Percentiles rank a stretch among this genome's conserved stretches.
phyloP scores from a whole-genome alignment of 2,329 filamentous ascomycete genomes.

The Septoria petroselini region DNA sequence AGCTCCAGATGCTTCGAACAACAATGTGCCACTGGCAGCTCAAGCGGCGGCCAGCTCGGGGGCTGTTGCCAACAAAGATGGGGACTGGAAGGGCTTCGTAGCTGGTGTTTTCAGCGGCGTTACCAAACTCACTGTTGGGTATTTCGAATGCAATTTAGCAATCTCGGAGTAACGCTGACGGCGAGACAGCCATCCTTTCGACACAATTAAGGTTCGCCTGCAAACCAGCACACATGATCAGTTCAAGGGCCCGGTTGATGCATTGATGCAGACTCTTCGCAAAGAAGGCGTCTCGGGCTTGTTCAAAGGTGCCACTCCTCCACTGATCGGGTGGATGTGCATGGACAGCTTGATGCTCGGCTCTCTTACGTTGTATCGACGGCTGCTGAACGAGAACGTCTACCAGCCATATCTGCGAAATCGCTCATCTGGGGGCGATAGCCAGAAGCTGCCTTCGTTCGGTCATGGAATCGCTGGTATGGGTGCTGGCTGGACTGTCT shows the following conservation, averaged over 20 bases:
- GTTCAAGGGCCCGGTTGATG: slow-evolving; percentile 84
- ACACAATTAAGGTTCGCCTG: slow-evolving; percentile 93
- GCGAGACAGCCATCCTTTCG: slow-evolving; percentile 67
- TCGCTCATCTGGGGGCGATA: not conserved
- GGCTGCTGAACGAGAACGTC: slow-evolving; percentile 74
- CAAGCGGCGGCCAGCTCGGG: slow-evolving; percentile 19
- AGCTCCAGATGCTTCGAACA: slow-evolving; percentile 25
- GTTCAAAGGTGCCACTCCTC: slow-evolving; percentile 76
- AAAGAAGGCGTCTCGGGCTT: slow-evolving; percentile 81
- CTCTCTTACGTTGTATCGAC: slow-evolving; percentile 84
- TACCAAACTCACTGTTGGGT: slow-evolving; percentile 75
- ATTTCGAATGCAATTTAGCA: too few species aligned
- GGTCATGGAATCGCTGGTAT: slow-evolving; percentile 88
- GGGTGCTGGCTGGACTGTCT: slow-evolving; percentile 83
- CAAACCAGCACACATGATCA: slow-evolving; percentile 76
- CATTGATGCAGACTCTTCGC: slow-evolving; percentile 75
- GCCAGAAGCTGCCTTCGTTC: slow-evolving; percentile 62
- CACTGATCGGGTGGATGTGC: slow-evolving; percentile 95
- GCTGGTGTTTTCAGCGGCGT: slow-evolving; percentile 95
- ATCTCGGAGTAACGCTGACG: slow-evolving; percentile 26
- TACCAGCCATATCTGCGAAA: slow-evolving; percentile 53
- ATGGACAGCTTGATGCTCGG: slow-evolving; percentile 95
- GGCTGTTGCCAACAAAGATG: slow-evolving; percentile 27
- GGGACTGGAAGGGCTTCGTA: slow-evolving; percentile 91
- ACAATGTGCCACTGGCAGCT: slow-evolving; percentile 22